Evolutionary conservation across 768 basidiomycete genomes (phyloP).

Genomic region (Russula brevipes): DNA sequence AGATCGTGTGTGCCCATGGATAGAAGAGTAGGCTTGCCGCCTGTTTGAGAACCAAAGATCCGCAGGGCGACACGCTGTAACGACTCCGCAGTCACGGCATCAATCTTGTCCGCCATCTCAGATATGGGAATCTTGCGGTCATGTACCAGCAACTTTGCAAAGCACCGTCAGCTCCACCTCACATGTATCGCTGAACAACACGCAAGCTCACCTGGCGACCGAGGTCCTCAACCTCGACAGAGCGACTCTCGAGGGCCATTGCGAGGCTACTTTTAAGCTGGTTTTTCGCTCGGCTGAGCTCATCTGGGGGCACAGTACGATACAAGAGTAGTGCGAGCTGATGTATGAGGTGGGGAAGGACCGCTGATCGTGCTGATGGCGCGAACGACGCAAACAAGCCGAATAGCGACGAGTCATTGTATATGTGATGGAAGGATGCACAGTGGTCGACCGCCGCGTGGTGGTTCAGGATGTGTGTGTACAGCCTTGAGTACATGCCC

Average conservation of each 20-base stretch:
- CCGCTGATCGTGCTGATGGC: slow-evolving; percentile 51
- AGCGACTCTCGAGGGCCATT: slow-evolving; percentile 89
- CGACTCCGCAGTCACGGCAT: slow-evolving; percentile 63
- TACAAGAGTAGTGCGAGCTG: slow-evolving; percentile 82
- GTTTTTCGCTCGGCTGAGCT: slow-evolving; percentile 87
- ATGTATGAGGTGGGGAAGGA: slow-evolving; percentile 80
- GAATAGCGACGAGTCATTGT: slow-evolving; percentile 89
- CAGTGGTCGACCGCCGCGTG: slow-evolving; percentile 93
- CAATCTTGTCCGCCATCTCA: slow-evolving; percentile 88
- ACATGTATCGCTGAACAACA: background rate
- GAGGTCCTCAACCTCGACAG: slow-evolving; percentile 82
- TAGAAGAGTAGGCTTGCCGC: slow-evolving; percentile 70
- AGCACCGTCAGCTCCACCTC: background rate
- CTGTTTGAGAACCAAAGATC: slow-evolving; percentile 61
- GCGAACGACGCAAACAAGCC: slow-evolving; percentile 85
- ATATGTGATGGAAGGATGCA: slow-evolving; percentile 96
- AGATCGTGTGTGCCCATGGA: slow-evolving; percentile 80
- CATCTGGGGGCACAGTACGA: slow-evolving; percentile 54
- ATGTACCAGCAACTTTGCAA: slow-evolving; percentile 70
- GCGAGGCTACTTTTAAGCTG: slow-evolving; percentile 89
- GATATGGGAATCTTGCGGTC: slow-evolving; percentile 77
- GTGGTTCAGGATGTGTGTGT: slow-evolving; percentile 93
- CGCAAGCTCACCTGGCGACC: slow-evolving; percentile 67
- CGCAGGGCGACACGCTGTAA: slow-evolving; percentile 71
- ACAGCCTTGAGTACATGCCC: slow-evolving; percentile 97